These are phyloP conservation scores for Stachybotrys echinatus DNA, from an alignment of 2,329 filamentous ascomycete genomes.

Conservation along the genomic window DNA sequence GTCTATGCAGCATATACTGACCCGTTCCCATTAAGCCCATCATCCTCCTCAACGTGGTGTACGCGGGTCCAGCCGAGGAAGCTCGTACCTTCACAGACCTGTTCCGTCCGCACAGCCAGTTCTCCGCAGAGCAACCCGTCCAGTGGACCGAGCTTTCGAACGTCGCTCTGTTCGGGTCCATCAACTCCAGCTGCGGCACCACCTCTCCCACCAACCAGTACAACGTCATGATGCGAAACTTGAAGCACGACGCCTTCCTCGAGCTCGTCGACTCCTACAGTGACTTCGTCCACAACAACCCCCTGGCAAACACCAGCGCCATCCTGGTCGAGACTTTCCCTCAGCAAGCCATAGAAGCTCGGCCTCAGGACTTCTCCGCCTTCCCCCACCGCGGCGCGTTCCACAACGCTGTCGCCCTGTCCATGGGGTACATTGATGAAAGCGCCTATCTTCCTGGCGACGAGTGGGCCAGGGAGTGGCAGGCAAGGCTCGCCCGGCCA, in stretches of 20 bases:
- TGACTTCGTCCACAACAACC: conserved; percentile 4
- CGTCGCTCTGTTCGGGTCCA: background rate
- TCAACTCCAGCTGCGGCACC: background rate
- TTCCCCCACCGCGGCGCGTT: conserved; percentile 13
- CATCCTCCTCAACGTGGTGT: conserved; percentile 36
- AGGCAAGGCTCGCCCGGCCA: conserved; percentile 9
- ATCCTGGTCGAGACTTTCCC: conserved; percentile 55
- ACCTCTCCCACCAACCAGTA: background rate
- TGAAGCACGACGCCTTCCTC: background rate
- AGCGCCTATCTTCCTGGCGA: conserved; percentile 8
- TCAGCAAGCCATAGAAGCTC: conserved; percentile 25
- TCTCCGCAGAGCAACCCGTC: conserved; percentile 19
- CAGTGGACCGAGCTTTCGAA: background rate
- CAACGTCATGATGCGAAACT: background rate
- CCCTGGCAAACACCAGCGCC: conserved; percentile 20
- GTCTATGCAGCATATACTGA: background rate
- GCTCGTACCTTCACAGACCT: conserved; percentile 33
- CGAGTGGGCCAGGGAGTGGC: conserved; percentile 11
- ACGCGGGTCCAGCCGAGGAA: conserved; percentile 36
- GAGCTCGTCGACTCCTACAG: background rate
- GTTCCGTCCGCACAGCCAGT: conserved; percentile 36
- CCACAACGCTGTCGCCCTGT: conserved; percentile 14
- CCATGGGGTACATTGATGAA: conserved; percentile 13
- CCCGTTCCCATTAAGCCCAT: conserved; percentile 26
- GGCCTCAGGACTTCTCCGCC: conserved; percentile 3